These are phyloP conservation scores for Candida michaelii DNA, from an alignment of 805 yeast genomes.

Conservation along the genomic window DNA sequence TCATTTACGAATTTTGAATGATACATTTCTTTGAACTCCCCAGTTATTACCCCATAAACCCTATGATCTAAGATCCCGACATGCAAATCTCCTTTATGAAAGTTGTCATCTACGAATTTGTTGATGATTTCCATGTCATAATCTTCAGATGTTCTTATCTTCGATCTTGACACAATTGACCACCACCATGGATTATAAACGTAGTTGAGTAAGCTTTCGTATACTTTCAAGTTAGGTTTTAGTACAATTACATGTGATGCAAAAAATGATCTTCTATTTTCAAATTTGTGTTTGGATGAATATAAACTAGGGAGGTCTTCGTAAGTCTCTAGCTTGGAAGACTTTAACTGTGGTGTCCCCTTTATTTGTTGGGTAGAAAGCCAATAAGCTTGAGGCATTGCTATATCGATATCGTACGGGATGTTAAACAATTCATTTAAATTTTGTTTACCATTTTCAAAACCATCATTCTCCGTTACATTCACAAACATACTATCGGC, in stretches of 20 bases:
- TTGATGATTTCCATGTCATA: conserved; percentile 58
- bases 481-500: conserved; percentile 48
- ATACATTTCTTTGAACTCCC: conserved; percentile 40
- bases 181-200: conserved; percentile 30
- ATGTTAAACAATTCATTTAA: conserved; percentile 33
- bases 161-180: conserved; percentile 20
- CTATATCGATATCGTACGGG: conserved; percentile 24
- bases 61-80: conserved; percentile 49
- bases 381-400: conserved; percentile 40
- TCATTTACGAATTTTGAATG: conserved; percentile 46
- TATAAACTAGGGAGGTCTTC: conserved; percentile 18
- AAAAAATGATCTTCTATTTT: conserved; percentile 30
- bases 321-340: neutral
- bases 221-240: conserved; percentile 42
- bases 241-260: conserved; percentile 59
- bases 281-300: conserved; percentile 25
- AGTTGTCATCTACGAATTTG: conserved; percentile 30
- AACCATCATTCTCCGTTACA: neutral
- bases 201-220: conserved; percentile 20
- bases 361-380: conserved; percentile 17
- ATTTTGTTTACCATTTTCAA: conserved; percentile 14
- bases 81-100: conserved; percentile 14
- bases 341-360: conserved; percentile 13
- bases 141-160: conserved; percentile 31
- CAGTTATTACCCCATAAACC: conserved; percentile 50